Evolutionary conservation across 2,329 filamentous ascomycete genomes (phyloP).

Genomic region (Aspergillus uvarum): DNA sequence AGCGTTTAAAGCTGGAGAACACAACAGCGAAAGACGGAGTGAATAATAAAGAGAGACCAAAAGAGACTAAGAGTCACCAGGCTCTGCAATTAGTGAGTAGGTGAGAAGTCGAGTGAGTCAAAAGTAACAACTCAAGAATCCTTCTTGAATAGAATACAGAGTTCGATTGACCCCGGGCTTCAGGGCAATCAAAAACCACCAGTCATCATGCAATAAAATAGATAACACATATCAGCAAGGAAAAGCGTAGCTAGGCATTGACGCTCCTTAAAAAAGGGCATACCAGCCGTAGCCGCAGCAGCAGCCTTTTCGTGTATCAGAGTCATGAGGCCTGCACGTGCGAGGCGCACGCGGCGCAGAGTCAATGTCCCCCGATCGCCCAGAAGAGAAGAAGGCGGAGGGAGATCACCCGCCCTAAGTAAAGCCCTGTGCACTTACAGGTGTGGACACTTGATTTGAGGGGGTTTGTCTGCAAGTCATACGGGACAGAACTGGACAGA

Average conservation of each 20-base stretch:
- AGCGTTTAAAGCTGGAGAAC: too few relatives aligned
- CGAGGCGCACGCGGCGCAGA: conserved; percentile 19
- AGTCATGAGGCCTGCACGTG: conserved; percentile 22
- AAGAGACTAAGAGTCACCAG: too few relatives aligned
- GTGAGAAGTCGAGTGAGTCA: too few relatives aligned
- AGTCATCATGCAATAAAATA: background rate
- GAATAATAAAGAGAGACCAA: too few relatives aligned
- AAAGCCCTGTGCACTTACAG: background rate
- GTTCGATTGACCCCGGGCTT: background rate
- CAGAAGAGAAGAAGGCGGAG: conserved; percentile 6
- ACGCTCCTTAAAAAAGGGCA: background rate
- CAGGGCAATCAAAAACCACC: background rate
- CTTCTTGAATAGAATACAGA: background rate
- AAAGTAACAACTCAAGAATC: too few relatives aligned
- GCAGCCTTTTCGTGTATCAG: conserved; percentile 13
- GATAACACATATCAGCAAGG: background rate
- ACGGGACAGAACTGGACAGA: background rate
- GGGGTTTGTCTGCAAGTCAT: background rate
- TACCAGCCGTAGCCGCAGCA: too few relatives aligned
- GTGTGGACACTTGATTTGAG: background rate
- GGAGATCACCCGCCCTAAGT: conserved; percentile 16
- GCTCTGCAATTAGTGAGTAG: too few relatives aligned
- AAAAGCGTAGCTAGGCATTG: background rate
- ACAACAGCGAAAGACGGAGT: too few relatives aligned
- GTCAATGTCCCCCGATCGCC: background rate